Base-by-base conservation (phyloP, 2,329 filamentous ascomycete species). In the Ophiosphaerella narmari region DNA sequence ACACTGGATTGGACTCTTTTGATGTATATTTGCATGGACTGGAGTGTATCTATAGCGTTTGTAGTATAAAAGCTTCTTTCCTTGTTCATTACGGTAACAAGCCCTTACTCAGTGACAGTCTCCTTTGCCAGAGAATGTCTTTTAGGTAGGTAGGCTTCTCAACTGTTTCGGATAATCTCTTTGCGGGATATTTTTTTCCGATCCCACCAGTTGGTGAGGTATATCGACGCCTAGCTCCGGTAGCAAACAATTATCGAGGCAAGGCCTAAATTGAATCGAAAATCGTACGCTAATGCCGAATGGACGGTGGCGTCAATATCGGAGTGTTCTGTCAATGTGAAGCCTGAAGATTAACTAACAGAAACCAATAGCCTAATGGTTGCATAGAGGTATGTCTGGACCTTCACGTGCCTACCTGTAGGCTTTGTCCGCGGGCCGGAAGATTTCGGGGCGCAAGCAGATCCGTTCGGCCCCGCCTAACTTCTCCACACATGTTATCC, bases 41-140 rank as follows among this genome's bases (percentile, higher is more conserved):
- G 53, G 60, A 52, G 57, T 65, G 64, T 68, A 66, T 59, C 55
- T 67, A 61, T 70, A 66, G 51, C 47, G 57, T 39, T 50, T 61
- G 59, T 68, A 66, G 59, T 65, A 57, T 65, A 65, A 60, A 65
- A 62, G 49, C 41, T 57, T 55, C 55, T 40, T 38, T 50, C 50
- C 45, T 52, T 51, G 39, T 40, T 47, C 26, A 32, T 34, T 6
- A 9, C 26, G 26, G 26, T 11, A 29, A 6, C 26, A 29, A 21
- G 1, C 26, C 26, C 26, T 7, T 4, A 29, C 6, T 8, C 26
- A 6, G 26, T 29, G 11, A 8, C 26, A 29, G 11, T 7, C 26
- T 29, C 11, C 26, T 11, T 29, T 2, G 26, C 26, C 5, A 6
- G 26, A 8, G 11, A 29, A 29, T 29, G 6, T 7, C 26, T 29